phyloP scores from a whole-genome alignment of 768 basidiomycete genomes.

The Suillus subalutaceus region DNA sequence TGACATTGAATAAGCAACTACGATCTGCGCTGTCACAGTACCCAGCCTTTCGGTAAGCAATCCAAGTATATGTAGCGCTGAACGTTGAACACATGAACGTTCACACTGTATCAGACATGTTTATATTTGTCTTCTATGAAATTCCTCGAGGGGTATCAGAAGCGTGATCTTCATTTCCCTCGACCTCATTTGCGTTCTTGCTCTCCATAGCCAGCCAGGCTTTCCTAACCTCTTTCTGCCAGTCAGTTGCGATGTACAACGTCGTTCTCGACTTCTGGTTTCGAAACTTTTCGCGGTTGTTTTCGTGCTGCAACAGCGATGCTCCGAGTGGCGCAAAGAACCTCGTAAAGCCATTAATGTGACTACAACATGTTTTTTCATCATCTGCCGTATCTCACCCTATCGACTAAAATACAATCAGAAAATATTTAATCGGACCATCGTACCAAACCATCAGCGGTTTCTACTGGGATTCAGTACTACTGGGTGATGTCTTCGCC shows the following conservation, averaged over 20 bases:
- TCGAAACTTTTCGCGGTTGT: too few relatives aligned
- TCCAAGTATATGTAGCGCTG: not conserved
- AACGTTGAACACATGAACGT: not conserved
- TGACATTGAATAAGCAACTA: not conserved
- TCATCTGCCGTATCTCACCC: too few relatives aligned
- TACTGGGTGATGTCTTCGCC: too few relatives aligned
- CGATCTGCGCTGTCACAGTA: not conserved
- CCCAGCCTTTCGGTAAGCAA: not conserved
- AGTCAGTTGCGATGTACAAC: conserved; percentile 61
- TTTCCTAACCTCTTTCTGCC: conserved; percentile 57
- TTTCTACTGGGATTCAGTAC: too few relatives aligned
- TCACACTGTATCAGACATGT: not conserved
- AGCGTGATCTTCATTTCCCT: not conserved
- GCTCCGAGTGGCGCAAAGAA: too few relatives aligned
- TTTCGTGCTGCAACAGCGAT: too few relatives aligned
- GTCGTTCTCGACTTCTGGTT: too few relatives aligned
- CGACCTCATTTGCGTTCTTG: conserved; percentile 22
- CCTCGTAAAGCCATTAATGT: too few relatives aligned
- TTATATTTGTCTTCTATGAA: not conserved
- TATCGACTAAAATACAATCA: too few relatives aligned
- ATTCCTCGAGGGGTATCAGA: not conserved
- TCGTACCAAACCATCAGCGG: too few relatives aligned
- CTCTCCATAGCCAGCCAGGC: conserved; percentile 47
- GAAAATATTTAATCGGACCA: too few relatives aligned
- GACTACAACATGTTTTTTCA: too few relatives aligned